Evolutionary conservation across 1,284 basidiomycete genomes (phyloP), one percentile per base, ranked within the genome.

Genomic region (Erythrobasidium hasegawianum): DNA sequence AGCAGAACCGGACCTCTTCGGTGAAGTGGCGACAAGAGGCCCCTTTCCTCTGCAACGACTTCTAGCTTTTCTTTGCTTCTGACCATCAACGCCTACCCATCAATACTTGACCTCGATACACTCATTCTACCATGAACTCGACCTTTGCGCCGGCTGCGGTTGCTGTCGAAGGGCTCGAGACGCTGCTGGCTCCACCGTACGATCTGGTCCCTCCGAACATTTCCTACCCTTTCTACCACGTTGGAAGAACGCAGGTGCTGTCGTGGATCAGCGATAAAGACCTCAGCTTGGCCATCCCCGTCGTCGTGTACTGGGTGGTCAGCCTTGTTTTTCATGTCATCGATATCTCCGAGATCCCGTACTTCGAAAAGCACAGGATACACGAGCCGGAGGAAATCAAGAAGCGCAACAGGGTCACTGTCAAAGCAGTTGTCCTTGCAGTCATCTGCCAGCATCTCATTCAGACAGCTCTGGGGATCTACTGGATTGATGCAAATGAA

Each of bases 321-420:
- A 92, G 90, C 1, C 79, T 88, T 64, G 78, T 89, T 75, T 98
- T 95, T 80, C 86, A 92, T 75, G 73, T 79, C 33, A 82, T 98
- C 73, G 95, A 99, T 79, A 64, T 54, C 3, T 64, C 74, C 22
- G 81, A 83, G 59, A 85, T 88, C 80, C 81, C 85, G 71, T 89
- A 86, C 83, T 83, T 97, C 47, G 87, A 96, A 72, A 84, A 83
- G 68, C 88, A 90, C 77, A 83, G 92, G 43, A 86, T 98, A 61
- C 95, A 98, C 77, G 89, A 93, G 61, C 88, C 88, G 0, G 82
- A 81, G 13, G 94, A 97, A 76, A 85, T 92, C 69, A 82, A 83
- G 69, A 77, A 84, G 1, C 82, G 85, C 65, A 98, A 98, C 76
- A 83, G 85, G 16, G 93, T 86, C 10, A 85, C 87, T 0, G 83